Evolutionary conservation across 225 moss, liverwort and hornwort genomes (phyloP).

Genomic region (Polytrichum formosum): DNA sequence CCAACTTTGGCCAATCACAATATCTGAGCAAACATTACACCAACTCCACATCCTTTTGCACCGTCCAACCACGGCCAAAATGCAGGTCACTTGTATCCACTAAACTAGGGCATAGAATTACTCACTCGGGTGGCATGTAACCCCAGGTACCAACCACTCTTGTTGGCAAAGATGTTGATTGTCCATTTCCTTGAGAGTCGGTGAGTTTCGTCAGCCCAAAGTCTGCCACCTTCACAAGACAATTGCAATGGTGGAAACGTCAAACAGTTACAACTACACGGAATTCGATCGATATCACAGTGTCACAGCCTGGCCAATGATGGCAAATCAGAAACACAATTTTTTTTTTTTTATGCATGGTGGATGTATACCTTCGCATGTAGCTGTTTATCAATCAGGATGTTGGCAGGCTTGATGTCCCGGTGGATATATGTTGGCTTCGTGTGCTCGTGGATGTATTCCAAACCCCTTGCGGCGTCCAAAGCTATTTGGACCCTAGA

Average conservation of each 20-base stretch:
- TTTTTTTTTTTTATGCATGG: no score
- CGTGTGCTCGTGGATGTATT: slow-evolving; percentile 97
- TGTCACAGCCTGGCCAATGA: no score
- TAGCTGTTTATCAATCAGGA: slow-evolving; percentile 70
- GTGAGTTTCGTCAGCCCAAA: slow-evolving; percentile 93
- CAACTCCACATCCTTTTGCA: no score
- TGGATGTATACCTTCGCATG: slow-evolving; percentile 70
- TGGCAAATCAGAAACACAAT: no score
- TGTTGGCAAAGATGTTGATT: slow-evolving; percentile 57
- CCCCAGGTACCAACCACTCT: slow-evolving; percentile 94
- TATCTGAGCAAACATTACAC: no score
- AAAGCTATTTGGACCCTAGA: slow-evolving; percentile 68
- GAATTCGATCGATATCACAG: no score
- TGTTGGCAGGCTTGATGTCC: slow-evolving; percentile 91
- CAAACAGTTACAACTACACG: no score
- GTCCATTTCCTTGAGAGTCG: slow-evolving; percentile 45
- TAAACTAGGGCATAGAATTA: background rate
- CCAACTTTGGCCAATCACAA: no score
- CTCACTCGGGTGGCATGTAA: slow-evolving; percentile 98
- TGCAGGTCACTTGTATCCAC: no score
- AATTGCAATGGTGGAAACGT: no score
- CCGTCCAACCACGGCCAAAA: background rate
- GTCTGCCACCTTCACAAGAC: slow-evolving; percentile 72
- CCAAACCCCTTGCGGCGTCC: slow-evolving; percentile 87
- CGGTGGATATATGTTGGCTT: slow-evolving; percentile 97